phyloP scores from a whole-genome alignment of 2,329 filamentous ascomycete genomes.

The Lachnellula arida region DNA sequence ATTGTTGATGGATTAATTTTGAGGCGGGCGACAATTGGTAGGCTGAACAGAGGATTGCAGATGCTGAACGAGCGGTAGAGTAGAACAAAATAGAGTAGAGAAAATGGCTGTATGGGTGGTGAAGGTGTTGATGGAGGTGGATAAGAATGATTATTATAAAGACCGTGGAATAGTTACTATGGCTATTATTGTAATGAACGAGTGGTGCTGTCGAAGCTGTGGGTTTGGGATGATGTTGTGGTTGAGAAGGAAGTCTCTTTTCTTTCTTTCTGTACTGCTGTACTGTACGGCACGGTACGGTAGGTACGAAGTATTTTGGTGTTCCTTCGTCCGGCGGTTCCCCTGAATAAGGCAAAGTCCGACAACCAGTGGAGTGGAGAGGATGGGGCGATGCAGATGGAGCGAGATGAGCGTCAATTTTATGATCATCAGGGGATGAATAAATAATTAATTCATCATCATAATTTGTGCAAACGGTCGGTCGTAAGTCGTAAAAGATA shows the following conservation, averaged over 20 bases:
- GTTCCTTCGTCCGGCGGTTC: neutral
- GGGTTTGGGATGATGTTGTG: neutral
- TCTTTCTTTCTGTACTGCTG: neutral
- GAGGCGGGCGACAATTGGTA: too few species aligned
- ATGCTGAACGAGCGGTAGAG: conserved; percentile 4
- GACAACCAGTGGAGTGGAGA: neutral
- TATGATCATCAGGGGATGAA: neutral
- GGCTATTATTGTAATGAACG: conserved; percentile 1
- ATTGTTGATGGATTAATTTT: too few species aligned
- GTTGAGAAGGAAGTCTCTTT: neutral
- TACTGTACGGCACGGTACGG: neutral
- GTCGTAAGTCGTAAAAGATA: neutral
- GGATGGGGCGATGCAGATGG: neutral
- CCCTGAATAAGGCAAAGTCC: neutral
- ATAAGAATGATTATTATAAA: neutral
- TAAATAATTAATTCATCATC: neutral
- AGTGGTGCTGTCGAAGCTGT: conserved; percentile 14
- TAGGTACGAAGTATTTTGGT: neutral
- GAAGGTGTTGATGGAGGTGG: neutral
- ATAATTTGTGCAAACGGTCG: neutral
- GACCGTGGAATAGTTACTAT: neutral
- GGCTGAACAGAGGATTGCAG: neutral
- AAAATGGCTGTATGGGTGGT: conserved; percentile 7
- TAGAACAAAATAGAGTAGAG: neutral
- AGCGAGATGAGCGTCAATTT: neutral